These are phyloP conservation scores for Zangia roseola DNA, from an alignment of 768 basidiomycete species.

Conservation along the genomic window DNA sequence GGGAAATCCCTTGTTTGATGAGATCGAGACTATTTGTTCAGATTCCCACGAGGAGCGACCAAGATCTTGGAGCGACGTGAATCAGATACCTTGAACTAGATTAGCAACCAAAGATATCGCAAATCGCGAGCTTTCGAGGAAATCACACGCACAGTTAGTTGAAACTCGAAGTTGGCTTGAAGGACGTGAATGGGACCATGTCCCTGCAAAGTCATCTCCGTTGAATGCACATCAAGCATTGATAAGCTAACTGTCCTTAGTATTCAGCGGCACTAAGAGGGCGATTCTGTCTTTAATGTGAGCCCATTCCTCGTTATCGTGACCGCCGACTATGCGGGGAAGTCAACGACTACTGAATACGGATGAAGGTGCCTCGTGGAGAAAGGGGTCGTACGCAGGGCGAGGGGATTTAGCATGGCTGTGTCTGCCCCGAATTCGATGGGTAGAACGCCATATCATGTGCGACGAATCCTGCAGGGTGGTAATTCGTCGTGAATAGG, in stretches of 20 bases:
- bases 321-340: slow-evolving; percentile 18
- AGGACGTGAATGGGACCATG: slow-evolving; percentile 6
- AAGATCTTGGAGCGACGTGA: neutral
- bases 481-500: slow-evolving; percentile 2
- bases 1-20: slow-evolving; percentile 22
- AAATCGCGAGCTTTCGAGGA: neutral
- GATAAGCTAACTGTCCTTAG: slow-evolving; percentile 4
- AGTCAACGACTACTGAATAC: neutral
- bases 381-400: neutral
- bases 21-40: slow-evolving; percentile 11
- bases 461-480: slow-evolving; percentile 5
- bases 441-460: neutral
- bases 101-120: neutral
- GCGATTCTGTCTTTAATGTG: slow-evolving; percentile 14
- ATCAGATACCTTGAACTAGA: neutral
- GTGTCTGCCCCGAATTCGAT: neutral
- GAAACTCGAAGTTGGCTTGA: neutral
- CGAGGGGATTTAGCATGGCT: neutral
- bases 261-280: slow-evolving; percentile 22
- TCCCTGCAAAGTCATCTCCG: slow-evolving; percentile 26
- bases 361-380: neutral
- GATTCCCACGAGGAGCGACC: slow-evolving; percentile 4
- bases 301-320: slow-evolving; percentile 9
- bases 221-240: slow-evolving; percentile 3
- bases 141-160: neutral